phyloP scores from a whole-genome alignment of 805 yeast species.

The Candida anglica region DNA sequence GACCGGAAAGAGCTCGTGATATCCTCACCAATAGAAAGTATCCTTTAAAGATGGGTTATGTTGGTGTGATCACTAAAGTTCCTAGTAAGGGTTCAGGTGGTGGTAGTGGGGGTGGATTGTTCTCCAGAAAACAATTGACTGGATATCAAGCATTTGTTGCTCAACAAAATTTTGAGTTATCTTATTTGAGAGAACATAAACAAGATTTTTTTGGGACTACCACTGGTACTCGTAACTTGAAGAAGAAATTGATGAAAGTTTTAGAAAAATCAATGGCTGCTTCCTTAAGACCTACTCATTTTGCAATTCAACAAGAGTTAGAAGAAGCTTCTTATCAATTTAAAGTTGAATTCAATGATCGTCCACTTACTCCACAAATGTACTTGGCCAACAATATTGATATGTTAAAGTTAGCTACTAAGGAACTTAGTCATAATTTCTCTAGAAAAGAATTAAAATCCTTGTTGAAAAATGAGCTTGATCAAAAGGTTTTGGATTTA shows the following conservation, averaged over 20 bases:
- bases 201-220: slow-evolving; percentile 58
- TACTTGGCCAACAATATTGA: slow-evolving; percentile 92
- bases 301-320: slow-evolving; percentile 79
- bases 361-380: slow-evolving; percentile 89
- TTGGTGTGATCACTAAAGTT: slow-evolving; percentile 90
- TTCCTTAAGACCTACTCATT: slow-evolving; percentile 82
- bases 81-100: slow-evolving; percentile 41
- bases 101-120: slow-evolving; percentile 31
- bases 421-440: slow-evolving; percentile 79
- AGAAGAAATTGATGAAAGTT: slow-evolving; percentile 78
- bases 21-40: slow-evolving; percentile 75
- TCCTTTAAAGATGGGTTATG: slow-evolving; percentile 94
- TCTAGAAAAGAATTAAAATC: slow-evolving; percentile 80
- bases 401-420: slow-evolving; percentile 75
- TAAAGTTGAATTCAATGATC: slow-evolving; percentile 95
- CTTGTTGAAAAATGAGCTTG: slow-evolving; percentile 76
- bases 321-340: slow-evolving; percentile 91
- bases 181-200: slow-evolving; percentile 62
- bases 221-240: slow-evolving; percentile 71
- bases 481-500: slow-evolving; percentile 82
- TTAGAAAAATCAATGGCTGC: slow-evolving; percentile 89
- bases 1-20: slow-evolving; percentile 64
- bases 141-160: slow-evolving; percentile 63
- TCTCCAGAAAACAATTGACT: slow-evolving; percentile 40
- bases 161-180: slow-evolving; percentile 54